Evolutionary conservation across 1,139 yeast genomes (phyloP), one percentile per base, ranked within the genome.

Genomic region (Magnusiomyces sp.): DNA sequence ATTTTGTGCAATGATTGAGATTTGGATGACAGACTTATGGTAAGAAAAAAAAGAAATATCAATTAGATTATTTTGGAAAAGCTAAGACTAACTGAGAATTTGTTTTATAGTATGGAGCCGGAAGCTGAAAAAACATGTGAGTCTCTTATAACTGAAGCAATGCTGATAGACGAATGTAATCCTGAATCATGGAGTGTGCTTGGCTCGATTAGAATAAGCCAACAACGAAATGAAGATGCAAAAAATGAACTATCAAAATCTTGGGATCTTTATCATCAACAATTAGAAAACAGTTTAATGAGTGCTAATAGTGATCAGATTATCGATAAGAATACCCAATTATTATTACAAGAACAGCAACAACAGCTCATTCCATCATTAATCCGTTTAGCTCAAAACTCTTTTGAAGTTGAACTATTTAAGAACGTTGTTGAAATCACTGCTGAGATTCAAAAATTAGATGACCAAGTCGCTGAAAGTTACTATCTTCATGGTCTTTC

Each of bases 11-110:
- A 76, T 83, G 70, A 84, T 92, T 60, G 99, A 92, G 67, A 87
- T 94, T 54, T 92, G 97, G 97, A 92, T 92, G 98, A 94, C 99
- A 1, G 99, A 92, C 70, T 73, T 92, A 57, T 90, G 97, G 47
- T 45, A 38, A 19, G 47, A 37, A 11, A 11, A 16, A 10, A 32
- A 16, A 9, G n/a, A 36, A 33, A 10, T 37, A 11, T 31, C 14
- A 11, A n/a, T 20, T 10, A 9, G 2, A 31, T 42, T 43, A 46
- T 19, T 16, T 39, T 19, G 37, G 6, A 19, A 11, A 17, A 5
- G 4, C 9, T 2, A 5, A n/a, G 16, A n/a, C 9, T 64, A 14
- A 6, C 23, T 17, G 20, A 23, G 27, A 7, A 51, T 10, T 5
- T 16, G n/a, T 14, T 5, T 6, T 20, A 14, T 46, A 60, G 49